Base-by-base conservation (phyloP, 352 stramenopile species). In the Pythium graminicola region DNA sequence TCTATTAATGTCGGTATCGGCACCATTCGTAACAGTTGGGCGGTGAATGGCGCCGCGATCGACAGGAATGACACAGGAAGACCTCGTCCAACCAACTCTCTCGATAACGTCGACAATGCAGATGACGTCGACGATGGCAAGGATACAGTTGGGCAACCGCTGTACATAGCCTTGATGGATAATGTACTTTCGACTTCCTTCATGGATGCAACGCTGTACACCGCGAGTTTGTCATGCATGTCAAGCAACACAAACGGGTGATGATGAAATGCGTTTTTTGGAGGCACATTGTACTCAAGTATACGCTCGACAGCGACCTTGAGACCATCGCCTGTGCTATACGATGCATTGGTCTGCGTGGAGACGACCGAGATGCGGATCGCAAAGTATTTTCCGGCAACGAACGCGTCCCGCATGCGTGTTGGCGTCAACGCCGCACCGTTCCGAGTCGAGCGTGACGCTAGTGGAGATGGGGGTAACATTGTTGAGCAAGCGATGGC, bases 241-340 rank as follows among this genome's bases (percentile, higher is more conserved):
- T 87, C 70, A 5, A 90, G 53, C 27, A 93, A 48, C 36, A 93
- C 41, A 45, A 86, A 85, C 10, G 80, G 82, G 19, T 86, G 72
- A 57, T 91, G 80, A 55, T 73, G 81, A 47, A 66, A 75, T 1
- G 57, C 74, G 1, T 45, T 59, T 10, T 65, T 65, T 1, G 79
- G 79, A 1, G 74, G 29, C 13, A 55, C 55, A 20, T 77, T 73
- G 54, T 80, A 85, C 52, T 68, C 62, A 28, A 86, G 26, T 22
- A 73, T 59, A 22, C 63, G 67, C 44, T 83, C 69, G 14, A 81
- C 67, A 22, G 69, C 71, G 28, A 89, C 43, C 31, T 64, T 65
- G 24, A 81, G 44, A 19, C 54, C 64, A 36, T 70, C 73, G 11
- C 29, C 45, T 4, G 19, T 26, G 20, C 29, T 50, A 45, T 53